phyloP scores from a whole-genome alignment of 1,284 basidiomycete species.

The Rhodotorula sp. region DNA sequence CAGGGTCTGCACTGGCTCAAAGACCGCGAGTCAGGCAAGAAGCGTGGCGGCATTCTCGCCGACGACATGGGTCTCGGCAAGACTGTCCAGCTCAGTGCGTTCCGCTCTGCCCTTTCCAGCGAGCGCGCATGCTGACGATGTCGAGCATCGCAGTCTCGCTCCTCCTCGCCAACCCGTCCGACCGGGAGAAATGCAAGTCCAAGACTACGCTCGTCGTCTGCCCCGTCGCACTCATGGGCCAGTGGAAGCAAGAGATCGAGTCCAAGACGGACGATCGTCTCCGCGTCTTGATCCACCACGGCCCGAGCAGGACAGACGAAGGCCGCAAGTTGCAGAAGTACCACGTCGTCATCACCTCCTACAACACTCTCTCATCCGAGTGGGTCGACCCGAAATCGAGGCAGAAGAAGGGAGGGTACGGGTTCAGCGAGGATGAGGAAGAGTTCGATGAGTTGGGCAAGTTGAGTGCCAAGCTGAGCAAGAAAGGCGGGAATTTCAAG shows the following conservation, averaged over 20 bases:
- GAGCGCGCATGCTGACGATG: conserved; percentile 6
- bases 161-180: conserved; percentile 37
- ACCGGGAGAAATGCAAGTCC: conserved; percentile 3
- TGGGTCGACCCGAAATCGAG: conserved; percentile 31
- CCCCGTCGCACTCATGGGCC: conserved; percentile 68
- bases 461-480: background rate
- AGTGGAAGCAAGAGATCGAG: conserved; percentile 84
- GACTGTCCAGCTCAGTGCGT: conserved; percentile 34
- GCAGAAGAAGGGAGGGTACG: conserved; percentile 23
- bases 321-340: conserved; percentile 59
- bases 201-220: conserved; percentile 45
- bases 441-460: conserved; percentile 23
- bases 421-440: conserved; percentile 36
- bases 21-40: conserved; percentile 35
- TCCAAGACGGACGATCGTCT: conserved; percentile 70
- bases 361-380: conserved; percentile 52
- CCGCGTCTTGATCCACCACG: conserved; percentile 77
- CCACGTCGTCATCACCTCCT: conserved; percentile 70
- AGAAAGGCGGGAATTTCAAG: background rate
- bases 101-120: background rate
- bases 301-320: conserved; percentile 64
- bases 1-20: conserved; percentile 42
- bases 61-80: conserved; percentile 47
- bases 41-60: conserved; percentile 43
- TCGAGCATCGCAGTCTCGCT: conserved; percentile 22